Base-by-base conservation (phyloP, 345 rosid genomes). In the Gossypium sturtianum region DNA sequence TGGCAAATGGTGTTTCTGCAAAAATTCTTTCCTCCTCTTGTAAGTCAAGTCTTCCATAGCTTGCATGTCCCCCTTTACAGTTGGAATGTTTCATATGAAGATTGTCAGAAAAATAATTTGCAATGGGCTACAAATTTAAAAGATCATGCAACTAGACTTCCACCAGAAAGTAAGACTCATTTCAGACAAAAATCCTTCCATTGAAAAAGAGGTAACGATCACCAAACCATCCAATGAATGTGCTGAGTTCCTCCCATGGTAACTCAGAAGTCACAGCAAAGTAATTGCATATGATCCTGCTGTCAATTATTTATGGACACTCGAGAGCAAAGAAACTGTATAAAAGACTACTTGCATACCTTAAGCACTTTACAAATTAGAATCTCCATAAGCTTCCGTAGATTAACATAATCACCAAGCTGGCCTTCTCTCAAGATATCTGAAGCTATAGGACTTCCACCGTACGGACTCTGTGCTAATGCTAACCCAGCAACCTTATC, bases 381-480 rank as follows among this genome's bases (percentile, higher is more conserved):
- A 74, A 93, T 84, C 85, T 91, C 99, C 98, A 93, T 90, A 63
- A 95, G 85, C 61, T 85, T 93, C 82, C 94, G 83, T 68, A 91
- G 66, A 73, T 89, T 85, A 58, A 93, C 91, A 72, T 93, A 95
- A 84, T 93, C 99, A 60, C 99, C 98, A 11, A 93, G 94, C 81
- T 95, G 99, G 59, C 99, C 98, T 77, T 86, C 86, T 77, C 99
- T 92, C 78, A 93, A 85, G 65, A 93, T 91, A 86, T 95, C 99
- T 1, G 97, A 90, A 66, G 98, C 99, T 77, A 93, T 89, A 15
- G 98, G 98, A 51, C 93, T 90, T 48, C 99, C 98, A 48, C 98
- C 98, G 77, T 93, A 95, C 22, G 98, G 97, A 84, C 98, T 91
- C 74, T 95, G 99, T 13, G 96, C 93, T 69, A 95, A 78, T 52